Base-by-base conservation (phyloP, 768 basidiomycete species). In the Tylopilus sp. region DNA sequence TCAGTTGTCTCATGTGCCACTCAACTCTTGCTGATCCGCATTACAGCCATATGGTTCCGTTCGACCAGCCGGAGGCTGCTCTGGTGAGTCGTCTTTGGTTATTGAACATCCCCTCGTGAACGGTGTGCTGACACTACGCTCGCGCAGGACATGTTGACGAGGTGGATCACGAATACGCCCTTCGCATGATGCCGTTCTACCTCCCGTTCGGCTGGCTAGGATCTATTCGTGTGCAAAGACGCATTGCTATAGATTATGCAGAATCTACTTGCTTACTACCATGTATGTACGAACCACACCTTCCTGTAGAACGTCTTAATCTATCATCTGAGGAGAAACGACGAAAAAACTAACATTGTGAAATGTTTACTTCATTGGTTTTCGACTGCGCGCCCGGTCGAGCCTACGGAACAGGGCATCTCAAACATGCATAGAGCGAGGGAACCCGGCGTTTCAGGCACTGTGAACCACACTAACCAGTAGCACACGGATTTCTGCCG, bases 31-130 rank as follows among this genome's bases (percentile, higher is more conserved):
- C 23, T 64, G 38, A 64, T 44, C 4, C 3, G 33, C 39, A 55
- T 54, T 52, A 6, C 58, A 90, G 89, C 31, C 90, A 92, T 65
- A 88, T 93, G 91, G 91, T 91, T 8, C 92, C 93, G 6, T 85
- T 78, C 62, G 91, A 98, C 69, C 91, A 95, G 63, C 88, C 93
- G 1, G 88, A 90, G 61, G 93, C 85, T 36, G 82, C 92, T 40
- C 72, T 92, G 65, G 91, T 86, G 60, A 44, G 83, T 64, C 26
- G 6, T 51, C 36, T 26, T 8, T 6, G 2, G 1, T 31, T 2
- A 26, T 3, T 12, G 13, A 6, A 20, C 25, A 11, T 40, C 43
- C 2, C 20, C 21, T 15, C 4, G 33, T 18, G 28, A 45, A 50
- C 15, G 8, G 28, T 22, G 12, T n/a, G 15, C 43, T 39, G 11